phyloP scores from a whole-genome alignment of 495 filamentous ascomycete species.

The Glarea lozoyensis region DNA sequence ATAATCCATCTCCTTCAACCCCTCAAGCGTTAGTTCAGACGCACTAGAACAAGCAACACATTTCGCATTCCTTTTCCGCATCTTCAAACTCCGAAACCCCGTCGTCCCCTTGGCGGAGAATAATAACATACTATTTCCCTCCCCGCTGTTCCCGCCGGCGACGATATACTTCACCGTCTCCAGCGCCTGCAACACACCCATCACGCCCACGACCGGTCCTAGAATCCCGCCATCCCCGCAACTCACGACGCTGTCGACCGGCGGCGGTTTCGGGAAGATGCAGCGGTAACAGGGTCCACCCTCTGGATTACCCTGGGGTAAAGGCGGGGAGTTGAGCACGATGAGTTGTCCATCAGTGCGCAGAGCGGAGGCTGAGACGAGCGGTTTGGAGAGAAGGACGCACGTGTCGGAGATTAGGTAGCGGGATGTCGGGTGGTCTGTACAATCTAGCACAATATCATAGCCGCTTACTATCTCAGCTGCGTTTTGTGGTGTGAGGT shows the following conservation, averaged over 20 bases:
- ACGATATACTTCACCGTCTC: constrained; percentile 80
- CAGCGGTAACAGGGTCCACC: constrained; percentile 86
- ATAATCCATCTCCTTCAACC: constrained; percentile 67
- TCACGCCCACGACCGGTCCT: constrained; percentile 85
- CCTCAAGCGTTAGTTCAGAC: constrained; percentile 50
- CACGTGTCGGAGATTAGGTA: constrained; percentile 90
- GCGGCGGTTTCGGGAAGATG: constrained; percentile 81
- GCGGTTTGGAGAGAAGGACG: constrained; percentile 65
- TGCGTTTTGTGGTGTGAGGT: constrained; percentile 57
- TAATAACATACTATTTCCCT: constrained; percentile 41
- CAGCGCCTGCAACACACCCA: constrained; percentile 87
- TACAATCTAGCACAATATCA: constrained; percentile 88
- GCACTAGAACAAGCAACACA: constrained; percentile 69
- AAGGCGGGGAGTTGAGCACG: constrained; percentile 62
- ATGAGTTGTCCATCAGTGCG: constrained; percentile 84
- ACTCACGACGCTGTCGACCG: constrained; percentile 62
- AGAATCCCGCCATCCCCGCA: constrained; percentile 91
- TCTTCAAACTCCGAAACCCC: constrained; percentile 62
- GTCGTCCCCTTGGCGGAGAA: constrained; percentile 63
- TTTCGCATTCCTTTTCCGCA: constrained; percentile 53
- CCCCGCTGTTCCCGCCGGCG: constrained; percentile 13
- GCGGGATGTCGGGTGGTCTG: constrained; percentile 81
- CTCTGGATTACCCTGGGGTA: constrained; percentile 27
- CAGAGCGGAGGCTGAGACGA: constrained; percentile 83
- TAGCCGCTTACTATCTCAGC: constrained; percentile 54